Evolutionary conservation across 352 stramenopile species (phyloP).

Genomic region (Pythium graminicola): DNA sequence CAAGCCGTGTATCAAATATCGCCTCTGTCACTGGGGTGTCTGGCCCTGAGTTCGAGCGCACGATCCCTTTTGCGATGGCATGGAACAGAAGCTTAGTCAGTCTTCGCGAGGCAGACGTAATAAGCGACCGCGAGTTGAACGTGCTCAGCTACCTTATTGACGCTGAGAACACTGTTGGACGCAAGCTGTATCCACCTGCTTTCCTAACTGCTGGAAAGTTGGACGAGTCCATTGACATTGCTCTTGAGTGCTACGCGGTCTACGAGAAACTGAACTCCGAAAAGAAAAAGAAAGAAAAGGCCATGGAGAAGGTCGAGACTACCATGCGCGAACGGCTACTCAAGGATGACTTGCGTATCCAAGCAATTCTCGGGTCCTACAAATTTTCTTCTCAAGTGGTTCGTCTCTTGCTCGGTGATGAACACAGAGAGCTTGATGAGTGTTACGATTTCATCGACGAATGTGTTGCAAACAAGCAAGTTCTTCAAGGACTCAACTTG

Average conservation of each 20-base stretch:
- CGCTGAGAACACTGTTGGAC: constrained; percentile 60
- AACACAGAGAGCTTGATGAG: constrained; percentile 77
- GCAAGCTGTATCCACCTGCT: constrained; percentile 78
- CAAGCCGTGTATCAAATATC: constrained; percentile 46
- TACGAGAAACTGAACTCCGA: constrained; percentile 81
- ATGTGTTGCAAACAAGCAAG: constrained; percentile 58
- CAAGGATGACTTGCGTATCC: constrained; percentile 79
- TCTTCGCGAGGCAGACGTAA: constrained; percentile 75
- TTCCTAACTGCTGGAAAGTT: constrained; percentile 83
- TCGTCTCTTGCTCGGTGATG: constrained; percentile 69
- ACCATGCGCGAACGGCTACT: constrained; percentile 78
- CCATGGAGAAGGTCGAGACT: constrained; percentile 80
- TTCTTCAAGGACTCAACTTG: constrained; percentile 80
- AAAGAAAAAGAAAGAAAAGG: constrained; percentile 88
- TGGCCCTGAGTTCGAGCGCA: constrained; percentile 76
- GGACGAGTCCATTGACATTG: constrained; percentile 85
- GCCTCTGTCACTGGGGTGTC: constrained; percentile 72
- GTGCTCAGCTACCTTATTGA: constrained; percentile 85
- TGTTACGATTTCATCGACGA: constrained; percentile 87
- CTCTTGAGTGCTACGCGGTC: constrained; percentile 64
- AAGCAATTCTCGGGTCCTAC: constrained; percentile 79
- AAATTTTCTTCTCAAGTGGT: constrained; percentile 84
- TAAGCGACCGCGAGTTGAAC: constrained; percentile 79
- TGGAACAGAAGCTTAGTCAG: constrained; percentile 78
- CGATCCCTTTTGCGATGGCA: constrained; percentile 82